These are phyloP conservation scores for Ogataea pini DNA, from an alignment of 805 yeast species.

Conservation along the genomic window DNA sequence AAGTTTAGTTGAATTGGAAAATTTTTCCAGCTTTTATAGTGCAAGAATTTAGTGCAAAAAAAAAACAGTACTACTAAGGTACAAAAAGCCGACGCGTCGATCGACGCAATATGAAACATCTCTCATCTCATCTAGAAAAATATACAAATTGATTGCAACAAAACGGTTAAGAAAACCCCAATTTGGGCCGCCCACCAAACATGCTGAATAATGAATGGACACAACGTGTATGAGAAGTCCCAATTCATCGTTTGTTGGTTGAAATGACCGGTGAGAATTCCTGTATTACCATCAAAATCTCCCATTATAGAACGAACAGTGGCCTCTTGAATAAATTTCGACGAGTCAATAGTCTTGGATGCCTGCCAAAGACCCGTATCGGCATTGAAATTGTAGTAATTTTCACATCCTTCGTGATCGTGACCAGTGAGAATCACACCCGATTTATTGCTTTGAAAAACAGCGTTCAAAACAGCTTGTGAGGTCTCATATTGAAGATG, in stretches of 20 bases:
- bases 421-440: conserved; percentile 92
- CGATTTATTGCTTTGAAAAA: conserved; percentile 64
- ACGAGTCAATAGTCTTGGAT: conserved; percentile 39
- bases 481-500: conserved; percentile 71
- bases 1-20: background rate
- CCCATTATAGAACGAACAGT: conserved; percentile 97
- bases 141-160: conserved; percentile 37
- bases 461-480: conserved; percentile 65
- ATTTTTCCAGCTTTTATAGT: conserved; percentile 8
- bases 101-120: background rate
- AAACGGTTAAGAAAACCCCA: conserved; percentile 41
- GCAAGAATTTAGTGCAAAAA: background rate
- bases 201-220: conserved; percentile 86
- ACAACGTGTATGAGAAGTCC: conserved; percentile 69
- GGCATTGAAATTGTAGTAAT: conserved; percentile 53
- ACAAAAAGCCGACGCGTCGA: background rate
- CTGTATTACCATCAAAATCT: conserved; percentile 87
- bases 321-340: conserved; percentile 61
- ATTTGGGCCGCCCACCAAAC: conserved; percentile 93
- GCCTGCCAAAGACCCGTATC: conserved; percentile 59
- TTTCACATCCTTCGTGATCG: conserved; percentile 93
- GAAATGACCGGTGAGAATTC: conserved; percentile 76
- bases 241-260: conserved; percentile 45
- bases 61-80: background rate
- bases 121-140: conserved; percentile 6